These are phyloP conservation scores for Corynascus novoguineensis DNA, from an alignment of 495 filamentous ascomycete genomes.

Conservation along the genomic window DNA sequence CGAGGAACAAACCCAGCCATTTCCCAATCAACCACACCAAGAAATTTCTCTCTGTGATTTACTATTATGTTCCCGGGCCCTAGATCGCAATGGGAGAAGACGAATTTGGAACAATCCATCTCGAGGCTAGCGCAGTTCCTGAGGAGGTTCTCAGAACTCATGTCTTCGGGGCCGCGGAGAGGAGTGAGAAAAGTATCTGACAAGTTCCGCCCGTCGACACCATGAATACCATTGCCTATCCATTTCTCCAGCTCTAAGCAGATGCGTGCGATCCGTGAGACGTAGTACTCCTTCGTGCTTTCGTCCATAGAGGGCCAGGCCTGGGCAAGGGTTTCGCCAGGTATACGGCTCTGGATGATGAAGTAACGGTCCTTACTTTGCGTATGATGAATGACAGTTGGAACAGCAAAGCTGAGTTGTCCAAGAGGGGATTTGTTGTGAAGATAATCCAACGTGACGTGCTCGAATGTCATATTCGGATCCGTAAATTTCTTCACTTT, in stretches of 20 bases:
- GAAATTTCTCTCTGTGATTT: not conserved
- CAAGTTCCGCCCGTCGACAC: not conserved
- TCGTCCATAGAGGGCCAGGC: constrained; percentile 11
- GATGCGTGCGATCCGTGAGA: constrained; percentile 6
- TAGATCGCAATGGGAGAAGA: constrained; percentile 9
- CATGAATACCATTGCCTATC: constrained; percentile 3
- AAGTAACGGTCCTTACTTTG: constrained; percentile 10
- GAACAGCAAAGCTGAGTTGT: constrained; percentile 5
- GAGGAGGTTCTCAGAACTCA: constrained; percentile 1
- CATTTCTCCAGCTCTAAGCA: not conserved
- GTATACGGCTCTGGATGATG: constrained; percentile 11
- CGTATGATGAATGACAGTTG: constrained; percentile 4
- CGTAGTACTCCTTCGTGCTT: constrained; percentile 10
- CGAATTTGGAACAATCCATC: constrained; percentile 1
- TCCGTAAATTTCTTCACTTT: constrained; percentile 8
- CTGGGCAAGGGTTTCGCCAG: constrained; percentile 9
- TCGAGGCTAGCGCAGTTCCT: not conserved
- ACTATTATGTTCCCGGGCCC: not conserved
- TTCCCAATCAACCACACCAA: constrained; percentile 6
- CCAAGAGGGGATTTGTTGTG: constrained; percentile 15
- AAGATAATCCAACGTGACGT: constrained; percentile 12
- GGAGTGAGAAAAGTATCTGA: constrained; percentile 7
- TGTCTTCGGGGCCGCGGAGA: constrained; percentile 7
- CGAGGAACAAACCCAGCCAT: constrained; percentile 15
- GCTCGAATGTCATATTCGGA: constrained; percentile 14